Percentiles rank a stretch among this genome's conserved stretches.
Evolutionary conservation across 2,329 filamentous ascomycete genomes (phyloP).

Genomic region (Stemphylium beticola): DNA sequence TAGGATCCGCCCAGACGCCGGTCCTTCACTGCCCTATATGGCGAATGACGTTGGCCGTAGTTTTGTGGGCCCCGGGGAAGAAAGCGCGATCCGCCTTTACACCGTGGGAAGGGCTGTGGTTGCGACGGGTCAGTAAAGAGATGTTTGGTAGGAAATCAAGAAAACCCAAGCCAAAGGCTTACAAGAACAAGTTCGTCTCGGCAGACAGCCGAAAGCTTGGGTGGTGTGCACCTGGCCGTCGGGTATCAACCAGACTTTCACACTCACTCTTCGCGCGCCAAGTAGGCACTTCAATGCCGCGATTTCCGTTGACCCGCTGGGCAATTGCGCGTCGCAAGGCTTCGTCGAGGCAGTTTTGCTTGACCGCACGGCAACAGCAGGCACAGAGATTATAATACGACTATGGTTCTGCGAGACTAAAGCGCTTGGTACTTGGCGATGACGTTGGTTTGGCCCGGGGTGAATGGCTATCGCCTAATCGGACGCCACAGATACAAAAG

Average conservation of each 20-base stretch:
- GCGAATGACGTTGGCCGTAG: conserved; percentile 21
- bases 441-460: conserved; percentile 10
- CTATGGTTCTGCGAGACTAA: conserved; percentile 10
- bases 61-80: conserved; percentile 16
- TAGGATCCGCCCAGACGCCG: conserved; percentile 59
- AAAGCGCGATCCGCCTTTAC: background rate
- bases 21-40: conserved; percentile 38
- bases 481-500: conserved; percentile 5
- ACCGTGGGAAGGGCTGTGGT: background rate
- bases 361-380: background rate
- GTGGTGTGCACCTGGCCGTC: conserved; percentile 2
- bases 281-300: background rate
- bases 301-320: background rate
- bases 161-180: conserved; percentile 8
- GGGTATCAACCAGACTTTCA: conserved; percentile 1
- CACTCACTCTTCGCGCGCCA: background rate
- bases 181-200: conserved; percentile 5
- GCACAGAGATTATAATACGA: conserved; percentile 8
- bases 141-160: background rate
- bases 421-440: conserved; percentile 16
- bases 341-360: background rate
- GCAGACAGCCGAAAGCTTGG: conserved; percentile 15
- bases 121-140: background rate
- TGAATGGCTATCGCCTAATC: background rate
- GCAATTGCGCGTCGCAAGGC: background rate